Conservation (phyloP, 2,329 filamentous ascomycete genomes). For the Trichoderma brevicompactum region DNA sequence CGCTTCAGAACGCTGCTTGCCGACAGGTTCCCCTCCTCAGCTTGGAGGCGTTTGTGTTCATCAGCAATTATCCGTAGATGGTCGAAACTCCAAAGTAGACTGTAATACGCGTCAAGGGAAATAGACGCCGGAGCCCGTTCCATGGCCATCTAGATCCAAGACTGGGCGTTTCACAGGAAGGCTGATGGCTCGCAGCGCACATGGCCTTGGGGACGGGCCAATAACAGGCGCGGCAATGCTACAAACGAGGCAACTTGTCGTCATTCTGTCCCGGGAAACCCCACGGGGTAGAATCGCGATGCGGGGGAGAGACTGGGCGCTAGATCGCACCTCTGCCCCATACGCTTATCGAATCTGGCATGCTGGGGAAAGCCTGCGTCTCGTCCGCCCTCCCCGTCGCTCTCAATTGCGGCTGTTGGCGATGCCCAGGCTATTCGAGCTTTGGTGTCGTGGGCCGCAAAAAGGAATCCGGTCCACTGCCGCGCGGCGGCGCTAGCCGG, state of each 20-base stretch:
- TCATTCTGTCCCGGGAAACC: conserved; percentile 16
- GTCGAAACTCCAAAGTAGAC: not conserved
- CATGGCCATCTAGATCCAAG: not conserved
- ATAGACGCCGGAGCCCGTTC: conserved; percentile 4
- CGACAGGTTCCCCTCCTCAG: not conserved
- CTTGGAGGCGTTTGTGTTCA: not conserved
- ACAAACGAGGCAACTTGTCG: conserved; percentile 1
- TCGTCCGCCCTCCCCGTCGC: conserved; percentile 7
- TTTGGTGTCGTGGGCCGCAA: conserved; percentile 26
- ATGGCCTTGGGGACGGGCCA: not conserved
- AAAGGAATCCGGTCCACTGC: conserved; percentile 3
- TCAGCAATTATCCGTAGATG: not conserved
- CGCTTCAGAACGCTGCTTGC: not conserved
- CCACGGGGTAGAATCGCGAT: conserved; percentile 26
- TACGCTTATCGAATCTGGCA: conserved; percentile 23
- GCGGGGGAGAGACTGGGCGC: conserved; percentile 22
- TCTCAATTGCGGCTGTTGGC: conserved; percentile 21
- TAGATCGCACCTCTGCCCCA: conserved; percentile 25
- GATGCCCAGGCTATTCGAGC: conserved; percentile 1
- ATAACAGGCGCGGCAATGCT: conserved; percentile 12
- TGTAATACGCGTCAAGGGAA: not conserved
- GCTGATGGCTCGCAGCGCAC: not conserved
- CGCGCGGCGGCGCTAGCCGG: conserved; percentile 17
- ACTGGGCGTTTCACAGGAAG: not conserved
- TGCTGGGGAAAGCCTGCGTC: conserved; percentile 13